phyloP scores from a whole-genome alignment of 805 yeast species.

The Wickerhamomyces strasburgensis region DNA sequence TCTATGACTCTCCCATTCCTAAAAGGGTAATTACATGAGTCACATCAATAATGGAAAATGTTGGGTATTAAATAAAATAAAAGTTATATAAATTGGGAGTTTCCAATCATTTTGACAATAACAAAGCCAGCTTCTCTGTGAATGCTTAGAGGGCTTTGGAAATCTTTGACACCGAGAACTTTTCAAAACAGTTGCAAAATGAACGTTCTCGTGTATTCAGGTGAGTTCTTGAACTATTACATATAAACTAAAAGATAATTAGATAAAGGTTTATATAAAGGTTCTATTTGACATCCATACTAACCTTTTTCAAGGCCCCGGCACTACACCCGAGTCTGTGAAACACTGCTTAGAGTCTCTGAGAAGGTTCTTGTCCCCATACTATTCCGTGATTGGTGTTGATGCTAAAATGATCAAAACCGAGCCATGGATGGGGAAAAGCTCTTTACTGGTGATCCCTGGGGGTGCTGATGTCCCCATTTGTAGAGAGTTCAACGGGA shows the following conservation, averaged over 20 bases:
- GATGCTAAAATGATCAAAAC: slow-evolving; percentile 54
- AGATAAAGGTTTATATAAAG: too few species aligned
- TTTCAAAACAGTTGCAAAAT: slow-evolving; percentile 28
- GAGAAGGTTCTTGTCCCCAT: slow-evolving; percentile 70
- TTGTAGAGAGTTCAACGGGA: slow-evolving; percentile 67
- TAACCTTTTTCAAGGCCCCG: slow-evolving; percentile 45
- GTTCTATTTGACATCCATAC: too few species aligned
- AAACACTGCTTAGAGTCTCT: slow-evolving; percentile 78
- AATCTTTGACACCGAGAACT: not conserved
- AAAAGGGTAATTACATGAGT: not conserved
- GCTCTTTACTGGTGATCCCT: slow-evolving; percentile 79
- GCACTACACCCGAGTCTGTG: slow-evolving; percentile 83
- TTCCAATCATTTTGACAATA: too few species aligned
- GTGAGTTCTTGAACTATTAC: too few species aligned
- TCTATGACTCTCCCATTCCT: not conserved
- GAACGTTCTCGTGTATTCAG: slow-evolving; percentile 73
- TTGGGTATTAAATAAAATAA: too few species aligned
- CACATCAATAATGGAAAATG: too few species aligned
- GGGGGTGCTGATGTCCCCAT: slow-evolving; percentile 97
- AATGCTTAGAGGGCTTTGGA: not conserved
- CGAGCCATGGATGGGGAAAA: slow-evolving; percentile 87
- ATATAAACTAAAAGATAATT: too few species aligned
- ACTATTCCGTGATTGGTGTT: slow-evolving; percentile 79
- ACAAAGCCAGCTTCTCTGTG: too few species aligned
- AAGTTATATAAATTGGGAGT: too few species aligned